Evolutionary conservation across 2,329 filamentous ascomycete species (phyloP).

Genomic region (Venturia carpophila): DNA sequence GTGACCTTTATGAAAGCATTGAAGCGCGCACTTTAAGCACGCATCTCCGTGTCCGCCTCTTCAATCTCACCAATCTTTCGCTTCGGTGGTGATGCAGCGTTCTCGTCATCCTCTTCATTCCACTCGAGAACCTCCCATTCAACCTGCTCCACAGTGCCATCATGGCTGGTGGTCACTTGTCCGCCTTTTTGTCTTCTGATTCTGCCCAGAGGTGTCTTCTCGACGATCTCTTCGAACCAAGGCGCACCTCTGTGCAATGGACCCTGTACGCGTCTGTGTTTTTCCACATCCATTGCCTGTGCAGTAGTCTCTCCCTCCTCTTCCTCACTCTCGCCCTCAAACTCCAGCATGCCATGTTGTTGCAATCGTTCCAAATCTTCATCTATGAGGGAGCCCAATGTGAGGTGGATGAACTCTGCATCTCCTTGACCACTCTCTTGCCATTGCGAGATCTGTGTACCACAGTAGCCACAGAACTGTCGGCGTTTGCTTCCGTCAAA

Average conservation of each 20-base stretch:
- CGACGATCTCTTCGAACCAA: slow-evolving; percentile 78
- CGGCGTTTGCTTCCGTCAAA: slow-evolving; percentile 49
- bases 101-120: slow-evolving; percentile 32
- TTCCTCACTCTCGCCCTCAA: slow-evolving; percentile 30
- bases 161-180: slow-evolving; percentile 44
- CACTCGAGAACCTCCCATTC: slow-evolving; percentile 82
- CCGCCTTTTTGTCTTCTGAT: slow-evolving; percentile 55
- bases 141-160: slow-evolving; percentile 54
- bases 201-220: slow-evolving; percentile 64
- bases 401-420: slow-evolving; percentile 65
- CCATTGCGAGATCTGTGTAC: slow-evolving; percentile 79
- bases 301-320: slow-evolving; percentile 22
- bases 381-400: slow-evolving; percentile 65
- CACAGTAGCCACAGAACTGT: slow-evolving; percentile 87
- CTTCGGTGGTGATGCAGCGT: slow-evolving; percentile 18
- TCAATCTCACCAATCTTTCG: slow-evolving; percentile 28
- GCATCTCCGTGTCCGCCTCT: slow-evolving; percentile 10
- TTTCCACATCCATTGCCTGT: slow-evolving; percentile 22
- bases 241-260: slow-evolving; percentile 49
- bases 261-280: slow-evolving; percentile 22
- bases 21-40: slow-evolving; percentile 21
- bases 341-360: slow-evolving; percentile 59
- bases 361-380: slow-evolving; percentile 67
- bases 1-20: slow-evolving; percentile 26
- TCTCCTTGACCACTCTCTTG: slow-evolving; percentile 46